Evolutionary conservation across 306 rosid species (phyloP), one percentile per base, ranked within the genome.

Genomic region (Carpinus fangiana): DNA sequence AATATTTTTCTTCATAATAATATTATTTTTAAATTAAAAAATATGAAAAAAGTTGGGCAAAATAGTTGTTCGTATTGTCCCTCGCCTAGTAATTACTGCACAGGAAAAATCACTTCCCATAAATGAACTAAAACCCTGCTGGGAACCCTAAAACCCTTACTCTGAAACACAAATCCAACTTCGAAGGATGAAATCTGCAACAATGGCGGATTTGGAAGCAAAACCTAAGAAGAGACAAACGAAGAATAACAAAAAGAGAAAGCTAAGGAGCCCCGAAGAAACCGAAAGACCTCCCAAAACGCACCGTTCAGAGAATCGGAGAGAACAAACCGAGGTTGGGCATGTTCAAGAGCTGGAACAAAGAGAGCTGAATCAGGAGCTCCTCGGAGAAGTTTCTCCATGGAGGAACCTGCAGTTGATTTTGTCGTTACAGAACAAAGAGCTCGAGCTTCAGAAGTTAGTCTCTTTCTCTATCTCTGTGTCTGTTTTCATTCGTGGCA

Each of bases 331-430:
- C 8, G 73, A 82, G 64, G 73, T 45, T 20, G 81, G 57, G 57
- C 50, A 8, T 38, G 80, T 64, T 26, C 43, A 56, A 60, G 73
- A 52, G 60, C 45, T 20, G 38, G 84, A 57, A 46, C 72, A 34
- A 47, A 64, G 78, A 57, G 79, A 75, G 8, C 34, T 65, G 45
- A 36, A 41, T 38, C 72, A 11, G 17, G 73, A 61, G 47, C 74
- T 67, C 16, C 47, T 73, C 8, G 65, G 77, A 8, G 54, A 84
- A 69, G 74, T 43, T 23, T 28, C 79, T 50, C 90, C 93, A 11
- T 92, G 98, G 97, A 88, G 78, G 77, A 92, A 88, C 80, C 90
- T 95, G 81, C 85, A 88, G 60, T 82, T 95, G 78, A 83, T 95
- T 66, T 73, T 86, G 23, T 79, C 81, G 77, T 75, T 95, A 76